These are phyloP conservation scores for Aspergillus niger DNA, from an alignment of 2,329 filamentous ascomycete genomes.

Conservation along the genomic window DNA sequence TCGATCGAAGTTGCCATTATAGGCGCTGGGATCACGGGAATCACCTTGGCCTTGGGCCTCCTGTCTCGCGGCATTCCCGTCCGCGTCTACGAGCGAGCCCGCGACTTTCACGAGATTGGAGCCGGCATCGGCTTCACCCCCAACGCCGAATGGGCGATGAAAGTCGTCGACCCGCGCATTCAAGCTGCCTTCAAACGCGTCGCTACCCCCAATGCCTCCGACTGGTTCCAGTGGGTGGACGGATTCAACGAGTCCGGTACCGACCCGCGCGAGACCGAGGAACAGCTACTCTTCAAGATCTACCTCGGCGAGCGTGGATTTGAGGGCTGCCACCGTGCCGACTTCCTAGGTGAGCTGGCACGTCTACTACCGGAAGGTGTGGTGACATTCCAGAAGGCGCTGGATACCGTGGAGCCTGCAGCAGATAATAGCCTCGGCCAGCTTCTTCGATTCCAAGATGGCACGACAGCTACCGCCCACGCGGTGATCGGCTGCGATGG, in stretches of 20 bases:
- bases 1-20: constrained; percentile 4
- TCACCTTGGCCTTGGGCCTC: constrained; percentile 8
- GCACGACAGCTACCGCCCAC: neutral
- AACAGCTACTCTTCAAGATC: constrained; percentile 17
- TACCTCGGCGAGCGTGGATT: constrained; percentile 10
- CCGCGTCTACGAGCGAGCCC: constrained; percentile 3
- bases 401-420: constrained; percentile 29
- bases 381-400: constrained; percentile 37
- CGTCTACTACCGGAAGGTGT: constrained; percentile 40
- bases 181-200: constrained; percentile 1
- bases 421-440: constrained; percentile 19
- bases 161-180: constrained; percentile 2
- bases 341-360: constrained; percentile 45
- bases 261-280: constrained; percentile 18
- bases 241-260: constrained; percentile 23
- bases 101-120: constrained; percentile 1
- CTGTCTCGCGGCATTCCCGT: constrained; percentile 4
- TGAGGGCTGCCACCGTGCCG: constrained; percentile 34
- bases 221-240: constrained; percentile 17
- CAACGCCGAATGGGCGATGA: constrained; percentile 1
- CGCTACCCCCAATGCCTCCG: neutral
- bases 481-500: constrained; percentile 61
- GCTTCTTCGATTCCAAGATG: constrained; percentile 1
- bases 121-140: constrained; percentile 7
- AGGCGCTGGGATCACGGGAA: constrained; percentile 13